Base-by-base conservation (phyloP, 106 monocot species). In the Cymbidium sinense region DNA sequence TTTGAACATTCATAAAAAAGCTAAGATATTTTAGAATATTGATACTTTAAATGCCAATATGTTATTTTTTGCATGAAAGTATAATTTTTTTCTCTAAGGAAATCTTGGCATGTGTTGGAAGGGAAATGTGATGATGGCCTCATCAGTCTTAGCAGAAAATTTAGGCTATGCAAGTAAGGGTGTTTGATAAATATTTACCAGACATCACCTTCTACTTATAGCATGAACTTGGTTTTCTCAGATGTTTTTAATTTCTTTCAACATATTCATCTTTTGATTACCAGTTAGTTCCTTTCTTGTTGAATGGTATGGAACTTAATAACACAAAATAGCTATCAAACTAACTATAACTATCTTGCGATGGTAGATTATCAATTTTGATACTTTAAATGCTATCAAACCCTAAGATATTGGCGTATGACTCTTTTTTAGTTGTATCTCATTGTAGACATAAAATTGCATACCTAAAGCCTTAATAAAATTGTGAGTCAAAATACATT, bases 281-380 rank as follows among this genome's bases (percentile, higher is more conserved):
- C 27, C 29, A 50, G n/a, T 23, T 80, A 2, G 44, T 70, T 41
- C 52, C 44, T 13, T 74, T 74, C 28, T 9, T 74, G 7, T 28
- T 74, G n/a, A 74, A 74, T 77, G 30, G 27, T 81, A 96, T 93
- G 80, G 64, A 87, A 2, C 67, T 96, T 74, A 93, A 91, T 70
- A 85, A 51, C 7, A 84, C 83, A 70, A 67, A 79, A 55, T 82
- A 91, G 25, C 93, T 96, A 82, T 88, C 86, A 41, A 86, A 96
- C 70, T 96, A 93, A 93, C 62, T 96, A 93, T 79, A 91, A 89
- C 79, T 91, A 96, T 75, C 80, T 96, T 82, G 91, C 89, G 1
- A 96, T 96, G 96, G 96, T n/a, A 34, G 86, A 96, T 75, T 96
- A 96, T 70, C 96, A 91, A 74, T 89, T 84, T 82, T n/a, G n/a